These are phyloP conservation scores for Kwoniella europaea DNA, from an alignment of 768 basidiomycete genomes.

Conservation along the genomic window DNA sequence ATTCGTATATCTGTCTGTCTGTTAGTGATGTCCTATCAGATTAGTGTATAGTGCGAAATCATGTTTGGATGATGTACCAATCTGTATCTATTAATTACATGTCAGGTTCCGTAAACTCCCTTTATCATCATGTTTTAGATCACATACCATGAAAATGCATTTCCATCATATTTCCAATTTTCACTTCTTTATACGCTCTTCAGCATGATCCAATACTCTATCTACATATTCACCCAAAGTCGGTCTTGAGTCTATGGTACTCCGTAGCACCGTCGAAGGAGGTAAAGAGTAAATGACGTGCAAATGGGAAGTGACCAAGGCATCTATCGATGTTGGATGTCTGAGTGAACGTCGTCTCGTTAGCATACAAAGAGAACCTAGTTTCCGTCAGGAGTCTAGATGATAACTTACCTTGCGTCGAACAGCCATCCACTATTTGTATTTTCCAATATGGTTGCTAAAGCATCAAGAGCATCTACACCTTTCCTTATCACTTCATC, in stretches of 20 bases:
- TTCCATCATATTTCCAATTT: too few species aligned
- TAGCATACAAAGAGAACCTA: too few species aligned
- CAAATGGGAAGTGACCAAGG: conserved; percentile 43
- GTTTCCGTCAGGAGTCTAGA: too few species aligned
- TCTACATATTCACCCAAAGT: conserved; percentile 37
- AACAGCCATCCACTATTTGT: conserved; percentile 33
- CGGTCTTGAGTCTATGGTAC: background rate
- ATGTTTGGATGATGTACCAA: too few species aligned
- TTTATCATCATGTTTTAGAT: background rate
- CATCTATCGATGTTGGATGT: conserved; percentile 46
- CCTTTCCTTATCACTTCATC: conserved; percentile 32
- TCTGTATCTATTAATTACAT: too few species aligned
- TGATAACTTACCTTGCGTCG: conserved; percentile 39
- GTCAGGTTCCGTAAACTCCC: too few species aligned
- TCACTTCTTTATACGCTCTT: conserved; percentile 3
- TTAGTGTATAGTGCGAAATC: too few species aligned
- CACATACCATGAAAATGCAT: conserved; percentile 3
- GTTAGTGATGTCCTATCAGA: too few species aligned
- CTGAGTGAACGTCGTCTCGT: conserved; percentile 13
- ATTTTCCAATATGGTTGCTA: conserved; percentile 14
- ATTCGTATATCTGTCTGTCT: too few species aligned
- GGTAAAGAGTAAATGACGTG: conserved; percentile 34
- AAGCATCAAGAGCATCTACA: conserved; percentile 27
- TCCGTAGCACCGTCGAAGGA: conserved; percentile 9
- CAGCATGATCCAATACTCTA: conserved; percentile 30